phyloP scores from a whole-genome alignment of 1,284 basidiomycete species.

The Ganoderma leucocontextum region DNA sequence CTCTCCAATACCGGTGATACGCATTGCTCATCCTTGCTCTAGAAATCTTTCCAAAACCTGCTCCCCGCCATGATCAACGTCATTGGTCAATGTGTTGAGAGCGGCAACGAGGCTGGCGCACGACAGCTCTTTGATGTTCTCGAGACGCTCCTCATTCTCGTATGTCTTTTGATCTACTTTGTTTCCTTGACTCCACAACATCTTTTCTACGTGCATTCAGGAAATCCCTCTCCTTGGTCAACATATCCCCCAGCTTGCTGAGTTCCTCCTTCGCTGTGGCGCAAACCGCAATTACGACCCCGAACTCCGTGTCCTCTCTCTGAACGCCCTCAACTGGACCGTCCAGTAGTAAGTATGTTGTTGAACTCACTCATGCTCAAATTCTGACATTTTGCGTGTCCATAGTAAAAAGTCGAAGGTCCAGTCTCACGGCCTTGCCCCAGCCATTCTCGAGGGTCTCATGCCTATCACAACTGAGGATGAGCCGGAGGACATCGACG shows the following conservation, averaged over 20 bases:
- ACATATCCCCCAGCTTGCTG: constrained; percentile 88
- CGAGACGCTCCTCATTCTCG: constrained; percentile 94
- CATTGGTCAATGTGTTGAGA: constrained; percentile 88
- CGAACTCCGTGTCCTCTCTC: constrained; percentile 89
- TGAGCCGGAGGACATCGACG: constrained; percentile 89
- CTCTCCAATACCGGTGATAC: constrained; percentile 4
- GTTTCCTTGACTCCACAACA: neutral
- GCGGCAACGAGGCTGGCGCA: constrained; percentile 83
- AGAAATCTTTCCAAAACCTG: constrained; percentile 91
- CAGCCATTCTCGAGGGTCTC: constrained; percentile 89
- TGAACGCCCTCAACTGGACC: constrained; percentile 97
- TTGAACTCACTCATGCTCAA: constrained; percentile 4
- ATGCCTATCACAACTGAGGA: constrained; percentile 95
- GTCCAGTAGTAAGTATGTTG: constrained; percentile 79
- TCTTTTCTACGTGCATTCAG: constrained; percentile 45
- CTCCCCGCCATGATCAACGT: constrained; percentile 93
- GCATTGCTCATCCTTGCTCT: constrained; percentile 13
- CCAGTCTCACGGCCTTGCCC: constrained; percentile 87
- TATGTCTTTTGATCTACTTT: constrained; percentile 44
- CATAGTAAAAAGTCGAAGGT: constrained; percentile 96
- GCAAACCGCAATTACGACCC: constrained; percentile 83
- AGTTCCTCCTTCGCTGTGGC: constrained; percentile 90
- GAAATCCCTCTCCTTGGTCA: constrained; percentile 94
- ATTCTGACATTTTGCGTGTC: constrained; percentile 1
- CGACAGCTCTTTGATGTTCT: constrained; percentile 95